phyloP scores from a whole-genome alignment of 169 alveolate genomes.

The Neospora caninum region DNA sequence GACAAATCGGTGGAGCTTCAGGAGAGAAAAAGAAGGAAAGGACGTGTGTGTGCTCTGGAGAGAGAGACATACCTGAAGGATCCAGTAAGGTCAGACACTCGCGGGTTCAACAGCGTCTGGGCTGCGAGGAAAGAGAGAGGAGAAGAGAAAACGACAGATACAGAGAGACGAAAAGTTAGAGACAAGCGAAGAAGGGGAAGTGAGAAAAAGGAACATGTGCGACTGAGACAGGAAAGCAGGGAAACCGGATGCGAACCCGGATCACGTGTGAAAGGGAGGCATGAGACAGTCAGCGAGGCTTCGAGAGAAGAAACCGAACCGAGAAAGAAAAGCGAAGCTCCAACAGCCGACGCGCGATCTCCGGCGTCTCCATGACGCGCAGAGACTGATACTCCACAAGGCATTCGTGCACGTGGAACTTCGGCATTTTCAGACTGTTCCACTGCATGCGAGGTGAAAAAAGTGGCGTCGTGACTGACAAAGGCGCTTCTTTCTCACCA shows the following conservation, averaged over 20 bases:
- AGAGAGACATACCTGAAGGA: constrained; percentile 84
- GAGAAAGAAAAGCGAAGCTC: too few species aligned
- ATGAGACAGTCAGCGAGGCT: too few species aligned
- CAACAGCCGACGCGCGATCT: too few species aligned
- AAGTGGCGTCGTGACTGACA: too few species aligned
- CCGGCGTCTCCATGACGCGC: too few species aligned
- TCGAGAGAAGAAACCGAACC: too few species aligned
- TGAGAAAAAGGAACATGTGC: background rate
- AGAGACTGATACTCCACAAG: too few species aligned
- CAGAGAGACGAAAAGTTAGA: background rate
- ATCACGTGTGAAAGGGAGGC: background rate
- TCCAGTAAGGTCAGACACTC: constrained; percentile 93
- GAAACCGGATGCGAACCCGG: background rate
- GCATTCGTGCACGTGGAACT: too few species aligned
- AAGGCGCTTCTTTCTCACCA: constrained; percentile 63
- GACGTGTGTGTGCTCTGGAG: background rate
- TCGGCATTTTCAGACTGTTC: too few species aligned
- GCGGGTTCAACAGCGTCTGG: constrained; percentile 82
- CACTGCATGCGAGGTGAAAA: too few species aligned
- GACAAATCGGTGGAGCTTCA: background rate
- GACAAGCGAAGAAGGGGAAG: background rate
- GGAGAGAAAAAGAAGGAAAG: background rate
- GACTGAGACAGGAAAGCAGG: background rate
- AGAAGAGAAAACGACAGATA: background rate
- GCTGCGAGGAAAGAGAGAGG: constrained; percentile 71